phyloP scores from a whole-genome alignment of 805 yeast genomes.

The Naumovozyma castellii region DNA sequence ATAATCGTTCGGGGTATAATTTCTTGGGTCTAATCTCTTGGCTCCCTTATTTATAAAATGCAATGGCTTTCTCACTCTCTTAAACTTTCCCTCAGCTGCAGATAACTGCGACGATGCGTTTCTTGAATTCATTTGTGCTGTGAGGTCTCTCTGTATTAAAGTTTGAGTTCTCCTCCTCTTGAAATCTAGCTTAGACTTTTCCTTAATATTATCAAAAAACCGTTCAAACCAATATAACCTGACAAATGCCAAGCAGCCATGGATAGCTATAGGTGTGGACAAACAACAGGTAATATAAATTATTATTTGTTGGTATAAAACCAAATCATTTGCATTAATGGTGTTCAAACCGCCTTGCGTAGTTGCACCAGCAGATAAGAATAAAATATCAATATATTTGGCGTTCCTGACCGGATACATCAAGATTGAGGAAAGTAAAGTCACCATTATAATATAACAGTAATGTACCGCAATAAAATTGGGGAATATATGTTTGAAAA shows the following conservation, averaged over 20 bases:
- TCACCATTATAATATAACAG: slow-evolving; percentile 50
- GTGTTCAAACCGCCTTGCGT: slow-evolving; percentile 92
- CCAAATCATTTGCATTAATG: slow-evolving; percentile 49
- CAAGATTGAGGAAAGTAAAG: slow-evolving; percentile 59
- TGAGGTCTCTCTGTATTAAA: slow-evolving; percentile 17
- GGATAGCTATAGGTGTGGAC: slow-evolving; percentile 82
- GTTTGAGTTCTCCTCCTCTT: slow-evolving; percentile 60
- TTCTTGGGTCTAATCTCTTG: background rate
- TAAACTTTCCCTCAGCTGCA: too few relatives aligned
- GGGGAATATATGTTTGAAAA: slow-evolving; percentile 31
- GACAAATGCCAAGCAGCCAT: slow-evolving; percentile 62
- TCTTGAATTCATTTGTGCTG: slow-evolving; percentile 4
- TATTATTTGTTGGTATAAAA: slow-evolving; percentile 69
- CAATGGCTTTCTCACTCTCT: background rate
- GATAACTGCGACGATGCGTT: too few relatives aligned
- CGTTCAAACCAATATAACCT: slow-evolving; percentile 85
- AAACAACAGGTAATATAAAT: slow-evolving; percentile 52
- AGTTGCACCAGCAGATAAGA: slow-evolving; percentile 60
- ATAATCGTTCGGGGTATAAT: background rate
- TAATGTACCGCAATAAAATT: slow-evolving; percentile 54
- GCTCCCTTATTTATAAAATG: background rate
- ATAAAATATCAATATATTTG: slow-evolving; percentile 66
- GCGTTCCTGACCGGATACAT: slow-evolving; percentile 60
- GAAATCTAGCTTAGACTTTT: slow-evolving; percentile 61
- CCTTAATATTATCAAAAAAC: slow-evolving; percentile 71